Evolutionary conservation across 2,329 filamentous ascomycete genomes (phyloP), one percentile per base, ranked within the genome.

Genomic region (Lachnellula willkommii): DNA sequence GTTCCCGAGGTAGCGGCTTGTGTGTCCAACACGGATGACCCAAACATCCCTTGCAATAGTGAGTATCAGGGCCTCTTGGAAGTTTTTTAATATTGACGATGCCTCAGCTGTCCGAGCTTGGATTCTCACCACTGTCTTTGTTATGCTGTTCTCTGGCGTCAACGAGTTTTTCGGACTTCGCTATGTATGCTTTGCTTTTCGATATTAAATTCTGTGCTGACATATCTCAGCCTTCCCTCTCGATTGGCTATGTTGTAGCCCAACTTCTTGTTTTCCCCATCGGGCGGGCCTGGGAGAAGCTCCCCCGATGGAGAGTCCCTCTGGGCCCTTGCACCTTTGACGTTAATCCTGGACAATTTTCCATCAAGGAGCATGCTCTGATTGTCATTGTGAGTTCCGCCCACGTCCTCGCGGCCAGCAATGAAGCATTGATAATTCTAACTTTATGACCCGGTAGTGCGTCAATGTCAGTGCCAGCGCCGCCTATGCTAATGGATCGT

Each of bases 291-390:
- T 87, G 83, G 83, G 81, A 82, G 17, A 59, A 51, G 35, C 57
- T 61, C 20, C 59, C 59, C 26, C 54, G 57, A 5, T 61, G 57
- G 57, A 53, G 57, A 54, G 52, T 61, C 4, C 57, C 57, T 12
- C 35, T 61, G 15, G 57, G 59, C 72, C 64, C 52, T 81, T 83
- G 76, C 5, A 70, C 65, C 17, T 85, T 0, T 75, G 76, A 74
- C 35, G 70, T 86, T 24, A 87, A 87, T 55, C 83, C 84, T 0
- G 83, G 84, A 0, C 83, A 83, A 0, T 87, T 87, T 70, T 87
- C 84, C 64, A 77, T 84, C 67, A 88, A 87, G 69, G 84, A 87
- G 66, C 84, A 87, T 66, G 71, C 81, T 43, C 78, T 87, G 58
- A 85, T 87, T 54, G 80, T 83, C 17, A 80, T 85, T 62, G 85